Conservation (phyloP, 2,329 filamentous ascomycete genomes). For the Samsoniella hepiali region DNA sequence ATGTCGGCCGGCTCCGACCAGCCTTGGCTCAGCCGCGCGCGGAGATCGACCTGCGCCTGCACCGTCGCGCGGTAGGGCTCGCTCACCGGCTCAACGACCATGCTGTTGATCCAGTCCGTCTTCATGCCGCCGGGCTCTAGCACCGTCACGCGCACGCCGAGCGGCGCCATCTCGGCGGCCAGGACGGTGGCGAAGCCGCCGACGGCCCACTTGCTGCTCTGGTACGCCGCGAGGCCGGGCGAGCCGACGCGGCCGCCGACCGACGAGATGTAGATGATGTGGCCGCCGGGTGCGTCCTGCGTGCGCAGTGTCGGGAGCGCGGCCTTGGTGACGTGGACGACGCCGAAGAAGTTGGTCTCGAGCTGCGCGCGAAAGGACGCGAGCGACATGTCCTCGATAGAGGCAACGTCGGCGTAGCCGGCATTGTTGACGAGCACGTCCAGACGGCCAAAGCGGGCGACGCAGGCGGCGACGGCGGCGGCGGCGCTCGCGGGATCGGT, state of each 20-base stretch:
- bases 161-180: constrained; percentile 32
- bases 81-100: constrained; percentile 27
- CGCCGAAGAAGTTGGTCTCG: constrained; percentile 59
- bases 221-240: constrained; percentile 35
- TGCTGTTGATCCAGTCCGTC: constrained; percentile 38
- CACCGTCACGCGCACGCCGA: constrained; percentile 39
- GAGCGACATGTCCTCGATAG: constrained; percentile 50
- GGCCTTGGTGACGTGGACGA: constrained; percentile 50
- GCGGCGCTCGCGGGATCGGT: constrained; percentile 43
- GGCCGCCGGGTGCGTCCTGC: constrained; percentile 25
- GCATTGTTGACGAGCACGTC: constrained; percentile 62
- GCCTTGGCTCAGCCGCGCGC: not conserved
- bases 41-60: constrained; percentile 24
- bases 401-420: constrained; percentile 52
- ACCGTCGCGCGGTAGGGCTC: constrained; percentile 37
- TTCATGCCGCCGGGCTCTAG: constrained; percentile 41
- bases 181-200: constrained; percentile 37
- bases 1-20: constrained; percentile 9
- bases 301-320: constrained; percentile 34
- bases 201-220: constrained; percentile 39
- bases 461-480: constrained; percentile 34
- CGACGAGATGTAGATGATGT: constrained; percentile 40
- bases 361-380: constrained; percentile 50
- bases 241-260: constrained; percentile 35
- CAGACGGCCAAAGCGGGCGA: constrained; percentile 49